A percentile compares a stretch with the other conserved stretches of the same genome.
phyloP scores from a whole-genome alignment of 1,284 basidiomycete genomes.

The Fomitopsis pinicola region DNA sequence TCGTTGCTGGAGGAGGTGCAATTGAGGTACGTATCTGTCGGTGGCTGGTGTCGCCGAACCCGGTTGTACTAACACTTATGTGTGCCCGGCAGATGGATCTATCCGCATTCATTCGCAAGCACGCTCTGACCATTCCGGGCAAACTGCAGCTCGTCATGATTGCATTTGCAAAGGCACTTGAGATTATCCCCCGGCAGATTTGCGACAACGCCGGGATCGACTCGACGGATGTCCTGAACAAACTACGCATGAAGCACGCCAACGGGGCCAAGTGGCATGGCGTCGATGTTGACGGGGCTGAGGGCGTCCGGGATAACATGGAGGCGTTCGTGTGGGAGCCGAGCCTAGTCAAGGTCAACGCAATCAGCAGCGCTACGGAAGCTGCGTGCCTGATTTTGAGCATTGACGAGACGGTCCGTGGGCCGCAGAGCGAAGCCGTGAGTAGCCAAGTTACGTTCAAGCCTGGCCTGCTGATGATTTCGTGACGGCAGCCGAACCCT shows the following conservation, averaged over 20 bases:
- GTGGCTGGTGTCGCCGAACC: neutral
- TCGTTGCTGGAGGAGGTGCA: constrained; percentile 97
- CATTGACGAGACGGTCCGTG: constrained; percentile 93
- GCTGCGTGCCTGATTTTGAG: constrained; percentile 94
- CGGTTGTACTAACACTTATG: constrained; percentile 1
- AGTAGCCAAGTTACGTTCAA: constrained; percentile 28
- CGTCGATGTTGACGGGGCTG: constrained; percentile 88
- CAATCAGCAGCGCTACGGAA: constrained; percentile 91
- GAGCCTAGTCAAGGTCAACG: constrained; percentile 92
- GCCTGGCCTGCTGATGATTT: constrained; percentile 10
- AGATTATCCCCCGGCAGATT: constrained; percentile 97
- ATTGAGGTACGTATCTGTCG: constrained; percentile 65
- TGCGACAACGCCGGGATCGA: constrained; percentile 98
- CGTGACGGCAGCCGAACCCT: constrained; percentile 46
- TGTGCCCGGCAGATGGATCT: constrained; percentile 80
- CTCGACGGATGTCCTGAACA: constrained; percentile 96
- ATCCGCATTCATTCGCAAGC: constrained; percentile 87
- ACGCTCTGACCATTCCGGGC: constrained; percentile 91
- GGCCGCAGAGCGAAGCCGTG: constrained; percentile 88
- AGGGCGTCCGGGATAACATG: constrained; percentile 94
- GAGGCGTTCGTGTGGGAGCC: constrained; percentile 99
- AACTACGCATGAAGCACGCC: constrained; percentile 95
- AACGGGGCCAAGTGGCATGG: constrained; percentile 88
- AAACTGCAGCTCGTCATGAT: constrained; percentile 94
- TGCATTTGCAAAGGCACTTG: constrained; percentile 96